Conservation (phyloP, 495 filamentous ascomycete species). For the Xylaria bambusicola region DNA sequence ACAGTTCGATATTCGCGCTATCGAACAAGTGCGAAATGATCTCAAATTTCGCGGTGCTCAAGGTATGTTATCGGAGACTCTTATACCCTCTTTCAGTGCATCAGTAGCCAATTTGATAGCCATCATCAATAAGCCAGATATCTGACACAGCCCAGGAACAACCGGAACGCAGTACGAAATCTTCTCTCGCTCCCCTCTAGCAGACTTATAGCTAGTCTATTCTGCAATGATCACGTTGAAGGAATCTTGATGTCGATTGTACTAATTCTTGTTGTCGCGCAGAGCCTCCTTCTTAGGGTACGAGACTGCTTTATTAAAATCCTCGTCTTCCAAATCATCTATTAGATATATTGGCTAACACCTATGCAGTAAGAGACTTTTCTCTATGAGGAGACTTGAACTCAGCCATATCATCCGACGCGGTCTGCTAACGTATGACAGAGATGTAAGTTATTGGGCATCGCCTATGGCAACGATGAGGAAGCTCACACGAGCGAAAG, state of each 20-base stretch:
- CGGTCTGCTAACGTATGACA: slow-evolving; percentile 7
- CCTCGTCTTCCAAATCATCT: not conserved
- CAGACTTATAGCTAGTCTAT: not conserved
- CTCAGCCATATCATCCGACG: not conserved
- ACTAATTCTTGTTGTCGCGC: not conserved
- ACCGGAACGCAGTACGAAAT: slow-evolving; percentile 43
- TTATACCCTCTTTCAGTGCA: not conserved
- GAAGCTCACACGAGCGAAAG: not conserved
- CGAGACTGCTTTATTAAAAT: no score
- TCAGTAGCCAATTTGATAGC: no score
- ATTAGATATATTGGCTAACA: not conserved
- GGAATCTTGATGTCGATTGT: not conserved
- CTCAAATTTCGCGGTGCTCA: slow-evolving; percentile 84
- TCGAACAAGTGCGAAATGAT: slow-evolving; percentile 71
- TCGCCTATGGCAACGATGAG: not conserved
- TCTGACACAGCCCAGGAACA: slow-evolving; percentile 37
- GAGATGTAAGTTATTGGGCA: slow-evolving; percentile 14
- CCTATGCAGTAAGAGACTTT: slow-evolving; percentile 4
- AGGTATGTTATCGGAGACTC: slow-evolving; percentile 65
- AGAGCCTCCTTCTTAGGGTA: slow-evolving; percentile 70
- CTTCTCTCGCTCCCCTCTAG: not conserved
- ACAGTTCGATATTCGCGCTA: slow-evolving; percentile 68
- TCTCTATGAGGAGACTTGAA: not conserved
- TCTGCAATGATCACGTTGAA: no score
- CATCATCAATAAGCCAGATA: not conserved